A percentile compares a stretch with the other conserved stretches of the same genome.
These are phyloP conservation scores for Globisporangium spiculum DNA, from an alignment of 352 stramenopile species.

Conservation along the genomic window DNA sequence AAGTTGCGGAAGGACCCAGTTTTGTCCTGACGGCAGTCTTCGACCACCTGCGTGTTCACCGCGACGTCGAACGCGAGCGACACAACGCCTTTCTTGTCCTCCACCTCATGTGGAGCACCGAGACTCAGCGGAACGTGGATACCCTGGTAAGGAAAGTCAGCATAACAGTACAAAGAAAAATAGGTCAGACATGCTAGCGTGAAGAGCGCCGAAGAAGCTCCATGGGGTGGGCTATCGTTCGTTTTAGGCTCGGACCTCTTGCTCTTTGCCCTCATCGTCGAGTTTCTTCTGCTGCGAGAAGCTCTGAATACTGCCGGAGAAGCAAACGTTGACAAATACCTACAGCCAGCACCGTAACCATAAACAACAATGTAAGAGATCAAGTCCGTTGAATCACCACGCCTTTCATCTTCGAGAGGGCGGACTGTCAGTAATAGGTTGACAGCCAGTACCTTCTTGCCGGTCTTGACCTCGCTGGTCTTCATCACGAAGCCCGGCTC, in stretches of 20 bases:
- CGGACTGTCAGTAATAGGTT: too few species aligned
- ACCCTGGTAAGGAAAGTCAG: constrained; percentile 27
- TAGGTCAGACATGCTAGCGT: background rate
- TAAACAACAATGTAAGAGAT: too few species aligned
- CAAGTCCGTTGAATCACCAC: too few species aligned
- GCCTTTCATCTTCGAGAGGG: too few species aligned
- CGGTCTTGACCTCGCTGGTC: constrained; percentile 51
- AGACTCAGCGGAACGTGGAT: constrained; percentile 77
- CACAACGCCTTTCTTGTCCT: constrained; percentile 60
- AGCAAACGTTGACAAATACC: constrained; percentile 81
- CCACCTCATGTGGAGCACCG: constrained; percentile 63
- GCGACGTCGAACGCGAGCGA: constrained; percentile 76
- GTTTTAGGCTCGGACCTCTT: constrained; percentile 37
- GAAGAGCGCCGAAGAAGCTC: background rate
- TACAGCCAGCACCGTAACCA: too few species aligned
- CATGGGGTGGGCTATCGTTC: background rate
- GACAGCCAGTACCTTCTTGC: constrained; percentile 46
- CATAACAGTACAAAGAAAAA: background rate
- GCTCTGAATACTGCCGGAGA: constrained; percentile 61
- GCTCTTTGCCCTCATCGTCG: constrained; percentile 67
- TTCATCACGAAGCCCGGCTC: constrained; percentile 80
- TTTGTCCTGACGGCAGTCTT: constrained; percentile 62
- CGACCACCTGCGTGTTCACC: constrained; percentile 72
- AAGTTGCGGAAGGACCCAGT: constrained; percentile 77
- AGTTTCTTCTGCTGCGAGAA: constrained; percentile 82